Evolutionary conservation across 495 filamentous ascomycete genomes (phyloP), one percentile per base, ranked within the genome.

Genomic region (Trypethelium eluteriae): DNA sequence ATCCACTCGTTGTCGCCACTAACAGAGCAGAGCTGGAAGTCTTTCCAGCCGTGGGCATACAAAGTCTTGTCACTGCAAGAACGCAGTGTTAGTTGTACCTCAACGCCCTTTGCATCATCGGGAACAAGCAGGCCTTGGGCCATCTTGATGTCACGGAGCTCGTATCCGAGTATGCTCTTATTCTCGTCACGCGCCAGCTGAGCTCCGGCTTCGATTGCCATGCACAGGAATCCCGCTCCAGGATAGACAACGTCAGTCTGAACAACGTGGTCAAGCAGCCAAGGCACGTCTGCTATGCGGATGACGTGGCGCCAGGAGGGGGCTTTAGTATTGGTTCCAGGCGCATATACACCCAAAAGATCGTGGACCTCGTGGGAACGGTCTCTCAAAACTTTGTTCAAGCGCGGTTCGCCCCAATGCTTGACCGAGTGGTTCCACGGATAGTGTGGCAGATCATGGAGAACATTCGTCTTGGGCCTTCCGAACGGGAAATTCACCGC

Each of bases 251-350:
- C 36, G 4, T 34, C 14, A 36, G 18, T 32, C 6, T 59, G 34
- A 14, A 59, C 32, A n/a, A 39, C 64, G 72, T 86, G 84, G 49
- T 85, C 82, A 12, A 73, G 63, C 1, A 86, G 62, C 84, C 83
- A 88, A 0, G 82, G 81, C 0, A 80, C 68, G 62, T 87, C 83
- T 12, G 76, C 72, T 0, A 80, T 39, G 16, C 78, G 75, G 38
- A 88, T 64, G 39, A 82, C 74, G 62, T 86, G 82, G 32, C 79
- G 72, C 86, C 86, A 88, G 2, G 74, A 75, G 2, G 80, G 75
- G 62, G 84, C 79, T 4, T 80, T 64, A 3, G 79, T 74, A 66
- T 80, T 83, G 35, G 74, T 82, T 56, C 82, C 82, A 39, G 76
- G 70, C 7, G 76, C 75, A 5, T 77, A 73, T 10, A 77, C 73